phyloP scores from a whole-genome alignment of 257 asterid species.

The Scutellaria barbata region DNA sequence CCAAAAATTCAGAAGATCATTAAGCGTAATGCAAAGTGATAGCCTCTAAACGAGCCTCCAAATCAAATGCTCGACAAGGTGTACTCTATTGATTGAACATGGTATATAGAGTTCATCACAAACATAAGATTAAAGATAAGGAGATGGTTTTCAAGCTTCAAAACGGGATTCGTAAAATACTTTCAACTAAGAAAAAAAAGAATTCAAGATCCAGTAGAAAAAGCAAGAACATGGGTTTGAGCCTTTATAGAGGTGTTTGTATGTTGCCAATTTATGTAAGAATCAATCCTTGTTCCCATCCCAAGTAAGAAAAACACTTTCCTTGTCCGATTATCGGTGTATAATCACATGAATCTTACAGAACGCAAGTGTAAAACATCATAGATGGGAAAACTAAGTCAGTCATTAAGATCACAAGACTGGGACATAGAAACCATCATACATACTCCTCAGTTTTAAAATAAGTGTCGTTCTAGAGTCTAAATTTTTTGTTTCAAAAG shows the following conservation, averaged over 20 bases:
- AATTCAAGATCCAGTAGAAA: not conserved
- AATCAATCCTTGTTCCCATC: no score
- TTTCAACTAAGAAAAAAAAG: not conserved
- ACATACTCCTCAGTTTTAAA: no score
- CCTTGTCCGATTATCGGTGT: not conserved
- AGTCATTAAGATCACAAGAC: conserved; percentile 12
- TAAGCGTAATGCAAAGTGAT: not conserved
- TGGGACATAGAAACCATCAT: no score
- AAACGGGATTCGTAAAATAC: not conserved
- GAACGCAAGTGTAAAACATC: not conserved
- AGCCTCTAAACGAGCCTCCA: conserved; percentile 16
- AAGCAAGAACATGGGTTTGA: not conserved
- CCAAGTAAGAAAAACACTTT: not conserved
- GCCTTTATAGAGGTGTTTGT: not conserved
- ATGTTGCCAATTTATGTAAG: not conserved
- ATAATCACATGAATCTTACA: not conserved
- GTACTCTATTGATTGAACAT: not conserved
- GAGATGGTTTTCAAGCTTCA: not conserved
- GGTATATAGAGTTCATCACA: not conserved
- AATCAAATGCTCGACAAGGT: not conserved
- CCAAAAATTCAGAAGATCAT: not conserved
- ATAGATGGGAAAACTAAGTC: not conserved
- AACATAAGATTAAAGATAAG: not conserved
- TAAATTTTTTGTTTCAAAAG: no score
- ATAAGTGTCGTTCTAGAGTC: no score